Conservation (phyloP, 148 eudicot genomes). For the Vaccinium corymbosum region DNA sequence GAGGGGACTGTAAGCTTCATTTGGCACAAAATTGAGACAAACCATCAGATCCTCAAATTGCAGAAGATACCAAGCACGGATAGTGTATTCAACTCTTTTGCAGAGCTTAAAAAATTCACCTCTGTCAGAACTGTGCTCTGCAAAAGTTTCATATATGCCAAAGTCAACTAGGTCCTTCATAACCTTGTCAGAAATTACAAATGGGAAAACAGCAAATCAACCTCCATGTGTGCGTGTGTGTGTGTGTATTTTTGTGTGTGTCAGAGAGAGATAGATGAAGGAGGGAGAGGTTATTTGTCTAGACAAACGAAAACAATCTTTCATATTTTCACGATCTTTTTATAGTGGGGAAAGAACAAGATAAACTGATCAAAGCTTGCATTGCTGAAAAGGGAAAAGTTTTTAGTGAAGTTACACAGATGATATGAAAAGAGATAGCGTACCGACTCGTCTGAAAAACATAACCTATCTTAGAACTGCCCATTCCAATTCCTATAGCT, state of each 20-base stretch:
- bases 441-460: neutral
- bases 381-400: neutral
- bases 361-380: neutral
- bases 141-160: neutral
- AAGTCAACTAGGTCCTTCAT: neutral
- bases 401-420: neutral
- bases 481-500: neutral
- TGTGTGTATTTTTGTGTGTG: neutral
- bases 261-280: neutral
- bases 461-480: neutral
- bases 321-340: neutral
- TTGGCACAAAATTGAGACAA: neutral
- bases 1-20: neutral
- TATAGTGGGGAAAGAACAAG: neutral
- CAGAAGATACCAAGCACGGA: constrained; percentile 84
- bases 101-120: constrained; percentile 73
- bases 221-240: neutral
- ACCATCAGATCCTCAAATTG: constrained; percentile 96
- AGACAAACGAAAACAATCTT: neutral
- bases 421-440: neutral
- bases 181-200: constrained; percentile 1
- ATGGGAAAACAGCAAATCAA: neutral
- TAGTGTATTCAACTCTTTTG: constrained; percentile 80
- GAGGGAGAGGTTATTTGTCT: neutral
- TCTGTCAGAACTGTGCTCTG: constrained; percentile 66